Percentiles rank a stretch among this genome's conserved stretches.
Evolutionary conservation across 768 basidiomycete species (phyloP).

Genomic region (Trametes cinnabarina): DNA sequence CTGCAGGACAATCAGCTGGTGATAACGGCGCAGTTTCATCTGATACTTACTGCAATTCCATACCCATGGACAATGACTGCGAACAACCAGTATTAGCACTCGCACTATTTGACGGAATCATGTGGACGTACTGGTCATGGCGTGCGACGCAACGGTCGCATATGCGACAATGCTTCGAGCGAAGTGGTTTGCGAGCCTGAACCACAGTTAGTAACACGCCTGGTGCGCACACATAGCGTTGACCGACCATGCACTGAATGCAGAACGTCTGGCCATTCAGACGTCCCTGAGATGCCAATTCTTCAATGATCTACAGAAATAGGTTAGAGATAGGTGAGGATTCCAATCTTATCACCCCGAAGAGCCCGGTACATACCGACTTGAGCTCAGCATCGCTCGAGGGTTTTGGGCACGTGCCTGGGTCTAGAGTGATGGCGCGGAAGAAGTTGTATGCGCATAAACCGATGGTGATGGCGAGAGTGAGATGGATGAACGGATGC

Average conservation of each 20-base stretch:
- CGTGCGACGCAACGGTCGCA: conserved; percentile 89
- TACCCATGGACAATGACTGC: conserved; percentile 96
- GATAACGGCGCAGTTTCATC: neutral
- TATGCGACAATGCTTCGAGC: conserved; percentile 92
- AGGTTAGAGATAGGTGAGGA: too few relatives aligned
- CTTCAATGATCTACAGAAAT: conserved; percentile 75
- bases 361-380: conserved; percentile 47
- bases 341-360: too few relatives aligned
- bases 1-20: conserved; percentile 36
- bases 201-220: neutral
- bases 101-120: neutral
- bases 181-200: conserved; percentile 82
- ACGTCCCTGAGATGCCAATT: conserved; percentile 80
- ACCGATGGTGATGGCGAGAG: conserved; percentile 66
- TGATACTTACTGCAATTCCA: conserved; percentile 87
- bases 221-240: neutral
- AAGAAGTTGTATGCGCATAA: conserved; percentile 89
- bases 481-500: conserved; percentile 71
- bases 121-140: conserved; percentile 80
- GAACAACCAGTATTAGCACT: neutral
- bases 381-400: conserved; percentile 83
- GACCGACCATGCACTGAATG: conserved; percentile 84
- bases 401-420: conserved; percentile 83
- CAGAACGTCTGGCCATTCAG: conserved; percentile 97
- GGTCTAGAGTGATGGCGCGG: conserved; percentile 83